Conservation (phyloP, 2,329 filamentous ascomycete genomes). For the Alternaria sp. region DNA sequence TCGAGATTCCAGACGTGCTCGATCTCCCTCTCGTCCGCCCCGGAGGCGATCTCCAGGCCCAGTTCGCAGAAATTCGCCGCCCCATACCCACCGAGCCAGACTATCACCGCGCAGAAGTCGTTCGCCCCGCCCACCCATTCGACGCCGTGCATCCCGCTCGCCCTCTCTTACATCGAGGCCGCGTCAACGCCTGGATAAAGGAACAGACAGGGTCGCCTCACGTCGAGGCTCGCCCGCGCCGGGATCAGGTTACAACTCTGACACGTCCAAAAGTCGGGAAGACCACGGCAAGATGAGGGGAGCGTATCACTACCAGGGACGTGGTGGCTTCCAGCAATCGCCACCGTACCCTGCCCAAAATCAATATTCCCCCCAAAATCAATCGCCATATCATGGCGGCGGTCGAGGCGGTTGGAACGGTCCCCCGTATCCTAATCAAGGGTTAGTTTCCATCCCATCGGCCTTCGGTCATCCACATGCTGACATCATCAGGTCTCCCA, state of each 20-base stretch:
- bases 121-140: slow-evolving; percentile 32
- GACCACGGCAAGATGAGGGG: slow-evolving; percentile 45
- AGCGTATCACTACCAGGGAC: slow-evolving; percentile 43
- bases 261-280: slow-evolving; percentile 34
- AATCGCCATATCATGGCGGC: slow-evolving; percentile 64
- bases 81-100: slow-evolving; percentile 22
- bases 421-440: slow-evolving; percentile 53
- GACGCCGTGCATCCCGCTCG: slow-evolving; percentile 40
- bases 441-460: slow-evolving; percentile 50
- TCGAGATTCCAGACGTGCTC: slow-evolving; percentile 30
- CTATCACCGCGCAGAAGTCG: slow-evolving; percentile 27
- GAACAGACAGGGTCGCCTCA: slow-evolving; percentile 25
- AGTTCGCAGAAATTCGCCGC: slow-evolving; percentile 33
- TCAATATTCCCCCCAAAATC: slow-evolving; percentile 66
- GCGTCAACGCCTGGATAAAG: slow-evolving; percentile 25
- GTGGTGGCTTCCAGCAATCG: slow-evolving; percentile 61
- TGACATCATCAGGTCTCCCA: slow-evolving; percentile 50
- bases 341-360: slow-evolving; percentile 64
- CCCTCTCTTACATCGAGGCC: slow-evolving; percentile 24
- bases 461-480: slow-evolving; percentile 1
- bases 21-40: slow-evolving; percentile 43
- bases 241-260: slow-evolving; percentile 39
- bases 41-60: slow-evolving; percentile 37
- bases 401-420: slow-evolving; percentile 62
- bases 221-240: slow-evolving; percentile 36